Evolutionary conservation across 176 grass and related monocot species (phyloP).

Genomic region (Avena sativa): DNA sequence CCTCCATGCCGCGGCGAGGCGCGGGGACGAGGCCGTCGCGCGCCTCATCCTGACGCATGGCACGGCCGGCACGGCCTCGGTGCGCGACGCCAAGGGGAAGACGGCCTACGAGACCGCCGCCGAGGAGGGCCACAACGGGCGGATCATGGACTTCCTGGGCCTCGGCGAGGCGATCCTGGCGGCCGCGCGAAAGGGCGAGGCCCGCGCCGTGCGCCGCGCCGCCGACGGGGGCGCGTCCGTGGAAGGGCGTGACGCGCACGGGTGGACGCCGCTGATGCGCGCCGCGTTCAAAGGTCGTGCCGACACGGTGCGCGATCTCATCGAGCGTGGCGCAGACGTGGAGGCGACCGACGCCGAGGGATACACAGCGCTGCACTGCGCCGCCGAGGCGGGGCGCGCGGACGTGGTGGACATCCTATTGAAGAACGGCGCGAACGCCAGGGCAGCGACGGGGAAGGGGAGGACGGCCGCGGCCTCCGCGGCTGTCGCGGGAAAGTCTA

Average conservation of each 20-base stretch:
- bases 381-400: slow-evolving; percentile 46
- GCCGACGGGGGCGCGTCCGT: slow-evolving; percentile 55
- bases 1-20: slow-evolving; percentile 59
- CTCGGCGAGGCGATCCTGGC: slow-evolving; percentile 58
- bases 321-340: slow-evolving; percentile 51
- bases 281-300: slow-evolving; percentile 62
- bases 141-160: slow-evolving; percentile 57
- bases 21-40: slow-evolving; percentile 54
- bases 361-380: slow-evolving; percentile 73
- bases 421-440: slow-evolving; percentile 51
- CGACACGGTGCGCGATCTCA: slow-evolving; percentile 52
- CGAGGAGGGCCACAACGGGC: slow-evolving; percentile 45
- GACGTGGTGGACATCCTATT: slow-evolving; percentile 67
- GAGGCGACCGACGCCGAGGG: slow-evolving; percentile 58
- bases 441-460: slow-evolving; percentile 51
- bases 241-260: slow-evolving; percentile 54
- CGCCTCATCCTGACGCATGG: slow-evolving; percentile 47
- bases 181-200: slow-evolving; percentile 54
- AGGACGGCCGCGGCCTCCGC: slow-evolving; percentile 46
- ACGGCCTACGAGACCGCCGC: slow-evolving; percentile 65
- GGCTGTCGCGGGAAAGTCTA: slow-evolving; percentile 31
- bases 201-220: slow-evolving; percentile 29
- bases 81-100: slow-evolving; percentile 58
- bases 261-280: slow-evolving; percentile 80
- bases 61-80: slow-evolving; percentile 43